These are phyloP conservation scores for Trypethelium eluteriae DNA, from an alignment of 495 filamentous ascomycete species.

Conservation along the genomic window DNA sequence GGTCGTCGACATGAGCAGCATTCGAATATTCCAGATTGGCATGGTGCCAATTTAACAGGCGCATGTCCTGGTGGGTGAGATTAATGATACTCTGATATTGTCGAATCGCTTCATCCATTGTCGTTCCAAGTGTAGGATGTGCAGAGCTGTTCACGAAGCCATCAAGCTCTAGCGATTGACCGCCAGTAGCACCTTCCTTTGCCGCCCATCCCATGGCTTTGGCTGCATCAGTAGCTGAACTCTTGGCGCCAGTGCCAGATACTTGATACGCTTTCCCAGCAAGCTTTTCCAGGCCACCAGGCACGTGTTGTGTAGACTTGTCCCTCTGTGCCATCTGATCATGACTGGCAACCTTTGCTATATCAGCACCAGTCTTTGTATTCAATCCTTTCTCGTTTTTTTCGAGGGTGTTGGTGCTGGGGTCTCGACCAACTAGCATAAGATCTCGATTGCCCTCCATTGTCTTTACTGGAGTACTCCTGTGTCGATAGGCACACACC, in stretches of 20 bases:
- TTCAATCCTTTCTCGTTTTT: slow-evolving; percentile 53
- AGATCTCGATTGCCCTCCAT: slow-evolving; percentile 79
- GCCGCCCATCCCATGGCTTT: slow-evolving; percentile 74
- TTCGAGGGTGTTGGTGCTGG: slow-evolving; percentile 60
- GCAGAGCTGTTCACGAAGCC: slow-evolving; percentile 49
- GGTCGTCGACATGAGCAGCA: slow-evolving; percentile 71
- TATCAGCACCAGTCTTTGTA: slow-evolving; percentile 23
- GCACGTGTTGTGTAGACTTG: slow-evolving; percentile 27
- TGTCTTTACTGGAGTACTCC: slow-evolving; percentile 55
- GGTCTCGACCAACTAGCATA: slow-evolving; percentile 76
- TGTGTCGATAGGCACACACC: slow-evolving; percentile 79
- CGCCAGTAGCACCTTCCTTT: slow-evolving; percentile 53
- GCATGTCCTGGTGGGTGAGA: slow-evolving; percentile 74
- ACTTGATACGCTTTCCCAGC: slow-evolving; percentile 36
- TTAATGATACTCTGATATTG: slow-evolving; percentile 82
- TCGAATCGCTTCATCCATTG: slow-evolving; percentile 78
- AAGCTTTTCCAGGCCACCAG: slow-evolving; percentile 38
- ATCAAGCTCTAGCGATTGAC: slow-evolving; percentile 69
- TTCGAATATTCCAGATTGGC: slow-evolving; percentile 98
- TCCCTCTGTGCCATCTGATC: slow-evolving; percentile 14
- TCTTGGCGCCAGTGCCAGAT: slow-evolving; percentile 38
- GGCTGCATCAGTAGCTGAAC: slow-evolving; percentile 50
- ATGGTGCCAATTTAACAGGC: slow-evolving; percentile 95
- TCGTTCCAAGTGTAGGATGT: slow-evolving; percentile 70
- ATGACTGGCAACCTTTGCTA: slow-evolving; percentile 2